Evolutionary conservation across 1,139 yeast species (phyloP).

Genomic region (Pichia kudriavzevii): DNA sequence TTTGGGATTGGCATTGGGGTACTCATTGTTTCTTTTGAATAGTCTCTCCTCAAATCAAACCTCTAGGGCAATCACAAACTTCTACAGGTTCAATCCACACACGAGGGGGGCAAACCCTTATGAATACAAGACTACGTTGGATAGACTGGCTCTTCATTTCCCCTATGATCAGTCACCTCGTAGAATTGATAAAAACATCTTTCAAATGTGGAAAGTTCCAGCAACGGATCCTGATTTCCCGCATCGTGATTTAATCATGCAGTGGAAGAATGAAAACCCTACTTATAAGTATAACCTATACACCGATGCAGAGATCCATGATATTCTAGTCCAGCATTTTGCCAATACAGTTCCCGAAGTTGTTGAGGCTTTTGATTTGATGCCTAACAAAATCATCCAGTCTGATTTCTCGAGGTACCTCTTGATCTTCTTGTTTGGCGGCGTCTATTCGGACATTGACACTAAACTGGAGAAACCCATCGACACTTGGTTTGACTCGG

Average conservation of each 20-base stretch:
- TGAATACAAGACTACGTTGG: constrained; percentile 25
- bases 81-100: constrained; percentile 26
- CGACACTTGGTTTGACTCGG: constrained; percentile 29
- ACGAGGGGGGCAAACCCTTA: constrained; percentile 28
- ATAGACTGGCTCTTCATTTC: constrained; percentile 24
- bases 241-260: constrained; percentile 31
- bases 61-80: constrained; percentile 23
- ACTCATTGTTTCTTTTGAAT: constrained; percentile 19
- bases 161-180: constrained; percentile 27
- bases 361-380: constrained; percentile 39
- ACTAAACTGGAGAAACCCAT: constrained; percentile 32
- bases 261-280: constrained; percentile 56
- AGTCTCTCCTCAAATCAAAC: constrained; percentile 19
- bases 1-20: constrained; percentile 23
- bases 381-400: constrained; percentile 48
- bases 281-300: constrained; percentile 56
- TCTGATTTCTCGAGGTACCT: constrained; percentile 50
- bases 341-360: constrained; percentile 40
- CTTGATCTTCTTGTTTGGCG: constrained; percentile 45
- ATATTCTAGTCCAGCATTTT: constrained; percentile 22
- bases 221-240: constrained; percentile 53
- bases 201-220: constrained; percentile 95
- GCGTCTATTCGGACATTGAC: constrained; percentile 51
- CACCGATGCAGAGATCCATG: constrained; percentile 42
- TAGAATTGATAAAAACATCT: constrained; percentile 85